Evolutionary conservation across 768 basidiomycete genomes (phyloP).

Genomic region (Kwoniella dejecticola): DNA sequence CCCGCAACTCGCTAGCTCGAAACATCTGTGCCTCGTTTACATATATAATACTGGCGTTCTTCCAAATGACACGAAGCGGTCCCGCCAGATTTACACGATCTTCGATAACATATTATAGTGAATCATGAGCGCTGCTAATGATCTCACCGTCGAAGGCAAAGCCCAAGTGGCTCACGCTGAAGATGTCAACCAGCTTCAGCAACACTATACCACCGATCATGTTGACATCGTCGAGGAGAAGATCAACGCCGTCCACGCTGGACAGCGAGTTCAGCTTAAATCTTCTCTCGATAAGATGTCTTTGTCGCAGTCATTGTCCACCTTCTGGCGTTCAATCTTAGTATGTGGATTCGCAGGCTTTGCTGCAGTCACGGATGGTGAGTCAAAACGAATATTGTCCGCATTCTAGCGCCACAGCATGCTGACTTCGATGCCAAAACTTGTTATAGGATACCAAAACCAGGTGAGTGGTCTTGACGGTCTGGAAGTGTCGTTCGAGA

Average conservation of each 20-base stretch:
- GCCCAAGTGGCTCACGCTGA: not conserved
- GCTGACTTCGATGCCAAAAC: too few relatives aligned
- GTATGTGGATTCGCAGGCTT: constrained; percentile 35
- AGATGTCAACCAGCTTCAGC: not conserved
- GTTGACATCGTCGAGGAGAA: constrained; percentile 5
- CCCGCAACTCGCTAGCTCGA: too few relatives aligned
- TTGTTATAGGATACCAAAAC: constrained; percentile 18
- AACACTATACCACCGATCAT: not conserved
- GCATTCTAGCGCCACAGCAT: not conserved
- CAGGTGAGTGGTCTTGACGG: not conserved
- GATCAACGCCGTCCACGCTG: constrained; percentile 7
- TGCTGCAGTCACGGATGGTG: constrained; percentile 32
- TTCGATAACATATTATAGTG: too few relatives aligned
- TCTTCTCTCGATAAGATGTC: constrained; percentile 25
- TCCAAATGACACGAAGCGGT: too few relatives aligned
- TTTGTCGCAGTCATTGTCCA: constrained; percentile 8
- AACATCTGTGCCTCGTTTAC: too few relatives aligned
- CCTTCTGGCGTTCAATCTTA: constrained; percentile 20
- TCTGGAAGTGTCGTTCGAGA: too few relatives aligned
- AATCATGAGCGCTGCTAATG: not conserved
- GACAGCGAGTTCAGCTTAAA: constrained; percentile 28
- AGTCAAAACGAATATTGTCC: too few relatives aligned
- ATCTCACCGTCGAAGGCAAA: not conserved
- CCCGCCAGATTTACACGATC: too few relatives aligned
- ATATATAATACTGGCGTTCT: too few relatives aligned